Percentiles rank a stretch among this genome's conserved stretches.
These are phyloP conservation scores for Graphiopsis chlorocephala DNA, from an alignment of 2,329 filamentous ascomycete species.

Conservation along the genomic window DNA sequence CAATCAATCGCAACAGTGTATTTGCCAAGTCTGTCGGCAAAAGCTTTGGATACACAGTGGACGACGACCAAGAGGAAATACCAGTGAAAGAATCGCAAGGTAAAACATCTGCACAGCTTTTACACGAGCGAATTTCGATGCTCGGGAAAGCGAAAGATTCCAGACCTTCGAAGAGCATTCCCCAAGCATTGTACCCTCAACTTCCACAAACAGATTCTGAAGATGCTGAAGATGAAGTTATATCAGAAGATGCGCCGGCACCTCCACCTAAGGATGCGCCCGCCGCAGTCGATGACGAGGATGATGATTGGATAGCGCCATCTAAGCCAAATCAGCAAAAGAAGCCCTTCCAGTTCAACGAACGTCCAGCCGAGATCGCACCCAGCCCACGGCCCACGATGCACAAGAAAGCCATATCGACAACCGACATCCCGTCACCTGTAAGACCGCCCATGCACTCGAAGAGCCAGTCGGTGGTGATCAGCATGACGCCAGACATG, in stretches of 20 bases:
- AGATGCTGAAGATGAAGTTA: background rate
- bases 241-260: background rate
- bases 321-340: conserved; percentile 24
- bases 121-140: conserved; percentile 89
- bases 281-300: conserved; percentile 43
- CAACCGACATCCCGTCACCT: conserved; percentile 45
- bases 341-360: background rate
- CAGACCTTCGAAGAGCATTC: conserved; percentile 42
- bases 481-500: conserved; percentile 37
- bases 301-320: conserved; percentile 60
- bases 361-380: background rate
- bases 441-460: conserved; percentile 46
- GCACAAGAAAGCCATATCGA: conserved; percentile 38
- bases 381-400: conserved; percentile 31
- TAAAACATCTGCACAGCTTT: conserved; percentile 87
- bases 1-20: conserved; percentile 60
- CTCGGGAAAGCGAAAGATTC: conserved; percentile 55
- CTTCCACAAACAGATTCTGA: conserved; percentile 32
- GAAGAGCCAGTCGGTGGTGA: conserved; percentile 53
- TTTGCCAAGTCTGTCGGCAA: conserved; percentile 68
- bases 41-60: conserved; percentile 58
- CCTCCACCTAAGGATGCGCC: conserved; percentile 9
- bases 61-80: conserved; percentile 53
- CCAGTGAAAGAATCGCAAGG: conserved; percentile 48
- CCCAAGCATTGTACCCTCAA: conserved; percentile 39